Base-by-base conservation (phyloP, 2,329 filamentous ascomycete genomes). In the Talaromyces sp. region DNA sequence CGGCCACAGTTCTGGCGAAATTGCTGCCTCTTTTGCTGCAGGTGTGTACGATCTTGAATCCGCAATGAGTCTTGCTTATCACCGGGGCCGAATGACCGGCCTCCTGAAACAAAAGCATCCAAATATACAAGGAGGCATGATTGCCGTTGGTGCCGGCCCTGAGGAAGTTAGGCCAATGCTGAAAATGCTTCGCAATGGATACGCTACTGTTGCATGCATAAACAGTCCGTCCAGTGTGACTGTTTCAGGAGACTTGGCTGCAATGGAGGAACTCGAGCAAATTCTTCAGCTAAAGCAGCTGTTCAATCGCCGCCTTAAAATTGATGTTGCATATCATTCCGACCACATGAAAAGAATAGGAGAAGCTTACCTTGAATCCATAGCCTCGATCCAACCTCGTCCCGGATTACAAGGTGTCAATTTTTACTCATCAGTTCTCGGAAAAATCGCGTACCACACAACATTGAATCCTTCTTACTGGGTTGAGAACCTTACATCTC, bases 211-310 rank as follows among this genome's bases (percentile, higher is more conserved):
- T n/a, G 78, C 74, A 1, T 77, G 75, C 32, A 65, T 74, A 32
- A 79, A 79, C 64, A 73, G 70, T 17, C 71, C 71, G 0, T 62
- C 61, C 4, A 77, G 70, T 50, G 67, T 75, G 0, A 78, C 75
- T 0, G 50, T 77, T 0, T 73, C 73, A 14, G 74, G 74, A 0
- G 70, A 75, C 46, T 50, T 43, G 0, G 61, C 65, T 3, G 65
- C 62, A 14, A 65, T 75, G 5, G 57, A 66, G 10, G 64, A 69
- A 48, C 38, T 74, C 12, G 62, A 68, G 55, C 31, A 41, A 6
- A n/a, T 61, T n/a, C 52, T 58, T 14, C 31, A 58, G 31, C 17
- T 7, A 5, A 31, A 32, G 41, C 26, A 56, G 11, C 17, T 56
- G 5, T 62, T 61, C 17, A 56, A 56, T 17, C 38, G 43, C 46